Conservation (phyloP, 2,329 filamentous ascomycete genomes). For the Trichoderma cornu-damae region DNA sequence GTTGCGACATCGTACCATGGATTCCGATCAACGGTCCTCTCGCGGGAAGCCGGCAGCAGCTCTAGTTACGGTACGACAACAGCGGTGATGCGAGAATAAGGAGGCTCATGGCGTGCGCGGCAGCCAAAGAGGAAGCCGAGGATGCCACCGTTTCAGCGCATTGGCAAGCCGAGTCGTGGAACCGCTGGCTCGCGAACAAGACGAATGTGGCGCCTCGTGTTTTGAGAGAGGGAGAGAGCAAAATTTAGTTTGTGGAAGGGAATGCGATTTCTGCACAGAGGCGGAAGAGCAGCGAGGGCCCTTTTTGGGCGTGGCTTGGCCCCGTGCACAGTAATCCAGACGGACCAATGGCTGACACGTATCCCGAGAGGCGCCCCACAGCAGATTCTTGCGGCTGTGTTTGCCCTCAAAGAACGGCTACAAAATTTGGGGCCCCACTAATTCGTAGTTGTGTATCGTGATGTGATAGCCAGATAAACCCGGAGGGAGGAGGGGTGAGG, state of each 20-base stretch:
- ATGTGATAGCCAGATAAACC: too few relatives aligned
- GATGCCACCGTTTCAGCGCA: constrained; percentile 20
- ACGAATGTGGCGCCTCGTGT: not conserved
- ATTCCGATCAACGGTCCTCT: constrained; percentile 17
- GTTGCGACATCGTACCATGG: constrained; percentile 20
- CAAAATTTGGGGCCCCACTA: too few relatives aligned
- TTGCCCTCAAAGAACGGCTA: constrained; percentile 6
- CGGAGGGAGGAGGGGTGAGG: not conserved
- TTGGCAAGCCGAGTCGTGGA: constrained; percentile 20
- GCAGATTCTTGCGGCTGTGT: constrained; percentile 13
- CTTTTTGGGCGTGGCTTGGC: constrained; percentile 15
- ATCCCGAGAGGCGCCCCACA: not conserved
- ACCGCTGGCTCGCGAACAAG: constrained; percentile 10
- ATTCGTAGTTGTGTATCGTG: too few relatives aligned
- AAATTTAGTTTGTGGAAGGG: constrained; percentile 13
- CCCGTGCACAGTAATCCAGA: not conserved
- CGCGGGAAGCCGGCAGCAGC: constrained; percentile 12
- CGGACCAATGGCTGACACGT: constrained; percentile 6
- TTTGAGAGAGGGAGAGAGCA: constrained; percentile 4
- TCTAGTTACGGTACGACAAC: constrained; percentile 18
- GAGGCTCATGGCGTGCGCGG: constrained; percentile 19
- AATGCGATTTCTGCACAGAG: constrained; percentile 11
- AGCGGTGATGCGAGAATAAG: constrained; percentile 1
- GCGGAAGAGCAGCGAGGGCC: constrained; percentile 13
- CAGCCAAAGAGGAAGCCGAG: constrained; percentile 20